Evolutionary conservation across 2,329 filamentous ascomycete genomes (phyloP).

Genomic region (Colletotrichum endophyticum): DNA sequence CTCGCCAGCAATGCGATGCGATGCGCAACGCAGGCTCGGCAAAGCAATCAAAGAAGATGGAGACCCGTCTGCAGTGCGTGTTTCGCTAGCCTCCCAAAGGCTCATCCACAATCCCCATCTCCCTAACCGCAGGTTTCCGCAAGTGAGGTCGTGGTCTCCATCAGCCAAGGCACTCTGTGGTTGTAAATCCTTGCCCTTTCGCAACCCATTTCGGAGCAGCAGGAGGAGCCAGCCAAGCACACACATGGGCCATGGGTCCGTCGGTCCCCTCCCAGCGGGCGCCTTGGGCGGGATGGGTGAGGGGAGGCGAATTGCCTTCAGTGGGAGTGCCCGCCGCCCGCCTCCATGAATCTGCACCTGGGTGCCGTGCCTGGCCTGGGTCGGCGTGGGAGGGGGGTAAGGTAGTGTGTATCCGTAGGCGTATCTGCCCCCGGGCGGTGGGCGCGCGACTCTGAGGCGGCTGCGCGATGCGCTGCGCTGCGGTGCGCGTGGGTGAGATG

Average conservation of each 20-base stretch:
- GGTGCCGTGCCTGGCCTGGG: conserved; percentile 1
- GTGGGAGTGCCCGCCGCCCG: conserved; percentile 13
- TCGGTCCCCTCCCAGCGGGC: background rate
- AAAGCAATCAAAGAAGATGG: background rate
- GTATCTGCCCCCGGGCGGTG: background rate
- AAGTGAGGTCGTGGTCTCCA: conserved; percentile 6
- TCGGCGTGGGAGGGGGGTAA: background rate
- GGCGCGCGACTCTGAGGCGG: background rate
- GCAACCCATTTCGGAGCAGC: conserved; percentile 9
- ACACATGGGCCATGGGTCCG: background rate
- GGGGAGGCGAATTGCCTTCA: conserved; percentile 3
- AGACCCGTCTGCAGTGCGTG: background rate
- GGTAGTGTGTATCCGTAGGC: background rate
- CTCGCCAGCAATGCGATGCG: background rate
- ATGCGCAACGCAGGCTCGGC: background rate
- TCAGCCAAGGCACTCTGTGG: conserved; percentile 6
- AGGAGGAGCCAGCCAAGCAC: background rate
- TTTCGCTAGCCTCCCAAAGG: conserved; percentile 6
- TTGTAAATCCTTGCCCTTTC: background rate
- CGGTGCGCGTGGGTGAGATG: background rate
- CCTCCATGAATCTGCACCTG: conserved; percentile 1
- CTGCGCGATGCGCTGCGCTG: background rate
- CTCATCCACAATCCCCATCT: background rate
- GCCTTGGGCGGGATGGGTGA: background rate
- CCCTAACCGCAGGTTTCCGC: conserved; percentile 8